Evolutionary conservation across 148 eudicot species (phyloP).

Genomic region (Selenicereus undatus): DNA sequence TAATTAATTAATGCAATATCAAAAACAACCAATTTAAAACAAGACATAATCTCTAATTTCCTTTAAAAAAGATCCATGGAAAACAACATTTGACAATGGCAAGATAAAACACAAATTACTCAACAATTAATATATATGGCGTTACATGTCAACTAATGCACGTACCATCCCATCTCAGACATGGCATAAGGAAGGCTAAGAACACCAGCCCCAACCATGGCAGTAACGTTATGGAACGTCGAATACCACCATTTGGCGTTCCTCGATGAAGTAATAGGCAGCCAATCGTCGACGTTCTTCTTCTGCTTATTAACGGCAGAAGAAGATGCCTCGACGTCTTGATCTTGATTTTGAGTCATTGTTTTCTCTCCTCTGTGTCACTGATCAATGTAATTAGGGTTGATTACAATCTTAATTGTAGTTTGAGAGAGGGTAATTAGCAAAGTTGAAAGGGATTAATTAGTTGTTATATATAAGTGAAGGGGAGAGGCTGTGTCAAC

Average conservation of each 20-base stretch:
- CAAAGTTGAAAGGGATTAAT: too few relatives aligned
- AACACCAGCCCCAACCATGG: constrained; percentile 37
- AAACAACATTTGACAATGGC: background rate
- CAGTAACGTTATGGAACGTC: constrained; percentile 30
- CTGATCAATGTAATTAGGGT: too few relatives aligned
- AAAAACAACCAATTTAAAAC: background rate
- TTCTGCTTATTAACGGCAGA: background rate
- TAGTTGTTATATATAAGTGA: background rate
- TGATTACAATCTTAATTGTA: too few relatives aligned
- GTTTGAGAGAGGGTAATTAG: too few relatives aligned
- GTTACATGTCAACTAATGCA: too few relatives aligned
- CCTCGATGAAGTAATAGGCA: constrained; percentile 26
- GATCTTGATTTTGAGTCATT: too few relatives aligned
- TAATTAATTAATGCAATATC: too few relatives aligned
- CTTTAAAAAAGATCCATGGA: too few relatives aligned
- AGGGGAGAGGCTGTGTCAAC: background rate
- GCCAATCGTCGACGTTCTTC: constrained; percentile 27
- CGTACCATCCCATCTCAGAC: constrained; percentile 30
- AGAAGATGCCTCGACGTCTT: too few relatives aligned
- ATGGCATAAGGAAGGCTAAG: constrained; percentile 30
- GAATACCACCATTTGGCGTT: constrained; percentile 48
- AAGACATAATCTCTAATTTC: background rate
- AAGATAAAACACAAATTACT: too few relatives aligned
- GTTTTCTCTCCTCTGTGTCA: too few relatives aligned
- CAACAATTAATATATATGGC: too few relatives aligned